phyloP scores from a whole-genome alignment of 129 eudicot genomes.

The carrot (Daucus carota) region DH1_v3.0 NC_030382.2:51228501-51229000 shows the following conservation, averaged over 20 bases:
- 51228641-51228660: neutral
- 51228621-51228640: no score
- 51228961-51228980: conserved; percentile 21
- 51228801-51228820: conserved; percentile 20
- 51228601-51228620: neutral
- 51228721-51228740: neutral
- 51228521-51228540: no score
- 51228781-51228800: conserved; percentile 3
- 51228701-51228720: neutral
- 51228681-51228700: neutral
- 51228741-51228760: neutral
- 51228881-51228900: conserved; percentile 11
- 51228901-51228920: conserved; percentile 9
- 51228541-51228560: no score
- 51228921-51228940: neutral
- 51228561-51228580: no score
- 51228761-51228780: neutral
- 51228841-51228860: conserved; percentile 4
- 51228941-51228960: conserved; percentile 9
- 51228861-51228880: conserved; percentile 32
- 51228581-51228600: no score
- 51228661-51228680: neutral
- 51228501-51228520: no score
- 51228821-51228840: neutral
- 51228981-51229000: conserved; percentile 34